Conservation (phyloP, 805 yeast genomes). For the Wickerhamomyces ciferrii region DNA sequence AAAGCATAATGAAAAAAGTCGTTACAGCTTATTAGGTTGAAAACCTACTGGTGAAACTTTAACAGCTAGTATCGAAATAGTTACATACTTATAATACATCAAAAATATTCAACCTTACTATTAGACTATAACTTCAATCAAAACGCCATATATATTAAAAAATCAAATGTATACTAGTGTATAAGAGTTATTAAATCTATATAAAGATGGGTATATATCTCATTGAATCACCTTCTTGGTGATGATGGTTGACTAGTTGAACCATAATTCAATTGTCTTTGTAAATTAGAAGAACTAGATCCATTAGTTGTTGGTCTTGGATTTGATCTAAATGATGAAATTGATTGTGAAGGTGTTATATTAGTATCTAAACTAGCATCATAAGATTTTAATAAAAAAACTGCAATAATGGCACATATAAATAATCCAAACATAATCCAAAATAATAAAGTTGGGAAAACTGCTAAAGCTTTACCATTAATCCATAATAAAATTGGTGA, state of each 20-base stretch:
- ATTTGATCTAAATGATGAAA: background rate
- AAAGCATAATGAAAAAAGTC: too few relatives aligned
- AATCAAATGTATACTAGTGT: too few relatives aligned
- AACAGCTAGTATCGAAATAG: too few relatives aligned
- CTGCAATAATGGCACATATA: conserved; percentile 6
- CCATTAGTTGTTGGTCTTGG: background rate
- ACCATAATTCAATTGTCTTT: background rate
- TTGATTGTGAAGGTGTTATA: background rate
- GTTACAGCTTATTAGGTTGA: too few relatives aligned
- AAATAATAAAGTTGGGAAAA: conserved; percentile 33
- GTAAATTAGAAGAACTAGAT: background rate
- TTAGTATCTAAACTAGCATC: background rate
- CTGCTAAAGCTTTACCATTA: conserved; percentile 39
- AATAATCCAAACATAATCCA: conserved; percentile 19
- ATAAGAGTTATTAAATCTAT: too few relatives aligned
- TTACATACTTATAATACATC: too few relatives aligned
- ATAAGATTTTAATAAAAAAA: conserved; percentile 11
- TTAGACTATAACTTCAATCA: too few relatives aligned
- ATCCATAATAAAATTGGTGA: conserved; percentile 45
- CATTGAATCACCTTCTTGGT: background rate
- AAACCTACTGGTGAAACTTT: too few relatives aligned
- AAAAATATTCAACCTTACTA: too few relatives aligned
- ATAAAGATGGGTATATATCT: too few relatives aligned
- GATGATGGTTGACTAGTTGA: background rate
- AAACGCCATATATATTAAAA: too few relatives aligned